phyloP scores from a whole-genome alignment of 2,329 filamentous ascomycete genomes.

The Nigrospora oryzae region DNA sequence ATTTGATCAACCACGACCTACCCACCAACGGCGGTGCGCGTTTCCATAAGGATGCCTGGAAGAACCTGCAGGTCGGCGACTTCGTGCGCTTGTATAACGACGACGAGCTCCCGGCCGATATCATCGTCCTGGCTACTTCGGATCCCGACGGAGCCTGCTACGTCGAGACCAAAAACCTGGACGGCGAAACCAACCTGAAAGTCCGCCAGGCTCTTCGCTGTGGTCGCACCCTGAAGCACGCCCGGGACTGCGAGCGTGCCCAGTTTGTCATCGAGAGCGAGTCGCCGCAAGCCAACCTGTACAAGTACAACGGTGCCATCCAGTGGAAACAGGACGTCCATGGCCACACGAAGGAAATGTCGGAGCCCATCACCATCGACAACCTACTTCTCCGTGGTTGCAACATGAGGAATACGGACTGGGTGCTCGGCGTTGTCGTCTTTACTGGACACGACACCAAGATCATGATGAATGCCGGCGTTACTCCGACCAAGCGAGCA shows the following conservation, averaged over 20 bases:
- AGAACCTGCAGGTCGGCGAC: conserved; percentile 89
- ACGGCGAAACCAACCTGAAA: conserved; percentile 96
- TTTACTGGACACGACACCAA: conserved; percentile 97
- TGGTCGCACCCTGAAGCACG: conserved; percentile 74
- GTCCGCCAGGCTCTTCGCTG: conserved; percentile 86
- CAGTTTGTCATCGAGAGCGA: conserved; percentile 89
- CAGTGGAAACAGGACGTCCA: conserved; percentile 73
- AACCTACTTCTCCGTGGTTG: conserved; percentile 90
- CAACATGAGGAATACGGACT: conserved; percentile 91
- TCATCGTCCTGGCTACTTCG: conserved; percentile 87
- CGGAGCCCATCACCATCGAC: conserved; percentile 89
- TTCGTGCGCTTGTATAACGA: conserved; percentile 95
- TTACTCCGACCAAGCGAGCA: conserved; percentile 88
- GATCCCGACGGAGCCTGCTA: conserved; percentile 93
- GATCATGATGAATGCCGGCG: conserved; percentile 97
- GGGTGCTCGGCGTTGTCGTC: conserved; percentile 84
- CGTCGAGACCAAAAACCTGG: conserved; percentile 95
- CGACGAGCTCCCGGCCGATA: conserved; percentile 88
- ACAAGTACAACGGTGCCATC: conserved; percentile 86
- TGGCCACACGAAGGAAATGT: conserved; percentile 65
- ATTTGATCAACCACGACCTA: conserved; percentile 65
- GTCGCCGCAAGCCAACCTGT: conserved; percentile 83
- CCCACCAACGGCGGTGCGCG: conserved; percentile 61
- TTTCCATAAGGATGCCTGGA: conserved; percentile 93
- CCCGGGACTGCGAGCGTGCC: conserved; percentile 82